Conservation (phyloP, 179 eudicot species). For the Dionaea muscipula region DNA sequence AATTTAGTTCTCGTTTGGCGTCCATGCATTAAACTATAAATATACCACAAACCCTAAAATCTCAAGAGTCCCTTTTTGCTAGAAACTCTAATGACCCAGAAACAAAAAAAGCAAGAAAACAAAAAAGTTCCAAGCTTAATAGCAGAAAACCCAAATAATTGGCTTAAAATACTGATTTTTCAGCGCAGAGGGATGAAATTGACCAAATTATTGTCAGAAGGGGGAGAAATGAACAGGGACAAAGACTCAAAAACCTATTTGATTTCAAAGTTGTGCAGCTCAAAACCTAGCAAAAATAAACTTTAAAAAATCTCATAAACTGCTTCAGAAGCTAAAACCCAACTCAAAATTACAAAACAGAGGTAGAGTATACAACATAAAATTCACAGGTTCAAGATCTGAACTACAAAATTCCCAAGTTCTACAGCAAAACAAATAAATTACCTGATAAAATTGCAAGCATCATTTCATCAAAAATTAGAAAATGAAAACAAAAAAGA, state of each 20-base stretch:
- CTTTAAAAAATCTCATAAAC: conserved; percentile 1
- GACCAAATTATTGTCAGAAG: background rate
- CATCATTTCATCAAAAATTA: conserved; percentile 13
- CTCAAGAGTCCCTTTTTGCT: background rate
- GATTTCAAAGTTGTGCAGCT: background rate
- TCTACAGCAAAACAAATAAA: background rate
- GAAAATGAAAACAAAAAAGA: conserved; percentile 7
- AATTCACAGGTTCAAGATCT: conserved; percentile 15
- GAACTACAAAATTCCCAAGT: conserved; percentile 11
- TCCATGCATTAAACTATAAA: conserved; percentile 51
- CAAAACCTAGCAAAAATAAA: conserved; percentile 6
- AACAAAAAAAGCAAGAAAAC: conserved; percentile 2
- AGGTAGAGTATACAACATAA: background rate
- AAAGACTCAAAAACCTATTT: background rate
- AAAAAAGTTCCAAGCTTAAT: background rate
- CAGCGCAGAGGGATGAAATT: background rate
- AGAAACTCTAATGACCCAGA: background rate
- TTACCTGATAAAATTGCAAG: background rate
- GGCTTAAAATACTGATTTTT: background rate
- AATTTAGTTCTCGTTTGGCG: conserved; percentile 36
- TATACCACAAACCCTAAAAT: conserved; percentile 11
- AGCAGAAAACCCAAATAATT: background rate
- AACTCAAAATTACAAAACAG: background rate
- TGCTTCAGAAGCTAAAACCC: conserved; percentile 12
- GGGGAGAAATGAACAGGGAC: background rate